Evolutionary conservation across 2,329 filamentous ascomycete species (phyloP), one percentile per base, ranked within the genome.

Genomic region (Cladosporium sp.): DNA sequence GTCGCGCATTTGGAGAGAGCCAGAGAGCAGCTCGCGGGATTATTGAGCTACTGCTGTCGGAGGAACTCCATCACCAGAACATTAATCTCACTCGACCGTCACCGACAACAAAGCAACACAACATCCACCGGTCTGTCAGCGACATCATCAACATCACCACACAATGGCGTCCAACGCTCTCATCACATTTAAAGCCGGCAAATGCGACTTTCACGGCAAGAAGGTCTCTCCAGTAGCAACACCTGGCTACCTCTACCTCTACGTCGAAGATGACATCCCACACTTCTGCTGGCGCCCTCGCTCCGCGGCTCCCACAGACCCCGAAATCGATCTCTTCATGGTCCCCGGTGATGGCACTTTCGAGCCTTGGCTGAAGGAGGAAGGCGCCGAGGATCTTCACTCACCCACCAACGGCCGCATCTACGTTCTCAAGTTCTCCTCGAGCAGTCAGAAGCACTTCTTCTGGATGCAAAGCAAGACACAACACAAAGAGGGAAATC

Each of bases 281-380:
- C 91, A 96, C 75, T 96, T 99, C 74, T 96, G 91, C 80, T 99
- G 95, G 95, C 86, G 91, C 58, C 84, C 88, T 63, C 86, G 93
- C 59, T 80, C 77, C 59, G 80, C 82, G 52, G 76, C 84, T 18
- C 72, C 89, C 58, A 81, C 86, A 56, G 74, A 87, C 53, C 86
- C 91, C 52, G 86, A 93, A 54, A 74, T 96, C 56, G 91, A 99
- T 67, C 80, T 99, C 32, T 83, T 96, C 62, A 96, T 96, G 88
- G 85, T 99, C 47, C 92, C 93, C 18, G 80, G 80, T 48, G 95
- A 99, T 68, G 89, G 88, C 61, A 85, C 83, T 63, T 99, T 99
- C 71, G 77, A 84, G 11, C 89, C 91, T 18, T 53, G 61, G 4
- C 56, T 63, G 37, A 64, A 64, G 49, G 60, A 66, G 48, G 53